Evolutionary conservation across 352 stramenopile species (phyloP), one percentile per base, ranked within the genome.

Genomic region (Pythium aquatile): DNA sequence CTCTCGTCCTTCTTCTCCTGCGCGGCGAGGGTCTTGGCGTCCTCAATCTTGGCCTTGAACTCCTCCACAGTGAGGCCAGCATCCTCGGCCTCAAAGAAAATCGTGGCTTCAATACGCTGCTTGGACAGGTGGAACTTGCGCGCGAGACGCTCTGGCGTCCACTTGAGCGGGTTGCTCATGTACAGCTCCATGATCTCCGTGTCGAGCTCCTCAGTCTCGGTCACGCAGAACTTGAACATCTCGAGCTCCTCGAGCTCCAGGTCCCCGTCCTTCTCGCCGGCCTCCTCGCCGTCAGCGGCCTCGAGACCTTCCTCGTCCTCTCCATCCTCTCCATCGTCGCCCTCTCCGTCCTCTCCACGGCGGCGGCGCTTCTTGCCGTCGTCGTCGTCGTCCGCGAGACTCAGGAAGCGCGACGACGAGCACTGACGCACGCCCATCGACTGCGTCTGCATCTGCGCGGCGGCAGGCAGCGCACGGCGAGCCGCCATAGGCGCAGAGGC

Each of bases 111-210:
- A 39, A 94, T 78, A 40, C 81, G 86, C 57, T 79, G 74, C 72
- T 90, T 90, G 10, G 82, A 80, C 55, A 92, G 66, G 60, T 83
- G 68, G 59, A 83, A 93, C 69, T 85, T 87, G 61, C 79, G 82
- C 55, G 86, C 79, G 26, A 98, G 84, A 62, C 93, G 91, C 26
- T 84, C 70, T 2, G 95, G 68, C 56, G 87, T 96, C 82, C 90
- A 94, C 44, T 84, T 78, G 55, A 97, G 59, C 20, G 91, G 88
- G 74, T 98, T 84, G 60, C 92, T 79, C 75, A 98, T 85, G 65
- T 83, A 88, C 40, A 96, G 64, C 56, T 87, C 73, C 77, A 91
- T 91, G 55, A 94, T 77, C 65, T 88, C 62, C 44, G 84, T 72
- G 63, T 93, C 81, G 49, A 89, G 68, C 58, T 89, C 74, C 46